Evolutionary conservation across 495 filamentous ascomycete species (phyloP).

Genomic region (Tetracladium setigerum): DNA sequence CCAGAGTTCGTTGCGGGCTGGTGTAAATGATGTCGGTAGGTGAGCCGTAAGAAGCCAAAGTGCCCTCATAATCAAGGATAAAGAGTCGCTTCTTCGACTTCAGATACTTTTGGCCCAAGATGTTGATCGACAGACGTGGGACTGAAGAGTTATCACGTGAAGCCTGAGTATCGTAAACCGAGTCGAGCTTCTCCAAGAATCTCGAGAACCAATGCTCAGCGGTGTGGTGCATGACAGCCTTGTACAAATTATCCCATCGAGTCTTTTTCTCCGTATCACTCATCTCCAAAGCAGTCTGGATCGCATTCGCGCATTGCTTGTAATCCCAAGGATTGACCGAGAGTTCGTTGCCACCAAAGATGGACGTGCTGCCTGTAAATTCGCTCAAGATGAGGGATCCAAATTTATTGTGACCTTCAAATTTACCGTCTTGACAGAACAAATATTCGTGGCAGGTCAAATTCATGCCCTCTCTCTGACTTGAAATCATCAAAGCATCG

Average conservation of each 20-base stretch:
- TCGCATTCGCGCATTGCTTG: slow-evolving; percentile 72
- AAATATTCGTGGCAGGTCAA: slow-evolving; percentile 88
- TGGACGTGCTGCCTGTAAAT: slow-evolving; percentile 82
- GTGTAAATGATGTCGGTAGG: slow-evolving; percentile 73
- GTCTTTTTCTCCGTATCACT: slow-evolving; percentile 57
- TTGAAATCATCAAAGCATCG: slow-evolving; percentile 86
- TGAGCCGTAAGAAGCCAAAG: slow-evolving; percentile 75
- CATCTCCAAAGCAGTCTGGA: slow-evolving; percentile 74
- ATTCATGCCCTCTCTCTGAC: slow-evolving; percentile 93
- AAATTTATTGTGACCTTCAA: slow-evolving; percentile 60
- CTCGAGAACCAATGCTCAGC: slow-evolving; percentile 74
- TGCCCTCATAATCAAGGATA: slow-evolving; percentile 89
- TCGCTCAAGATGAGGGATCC: slow-evolving; percentile 86
- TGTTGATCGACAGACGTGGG: slow-evolving; percentile 64
- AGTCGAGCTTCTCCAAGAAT: slow-evolving; percentile 58
- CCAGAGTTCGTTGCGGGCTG: slow-evolving; percentile 72
- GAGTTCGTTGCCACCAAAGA: slow-evolving; percentile 70
- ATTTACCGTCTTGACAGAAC: slow-evolving; percentile 82
- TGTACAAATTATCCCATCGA: slow-evolving; percentile 67
- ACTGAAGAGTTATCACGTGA: slow-evolving; percentile 76
- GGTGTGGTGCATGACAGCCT: slow-evolving; percentile 70
- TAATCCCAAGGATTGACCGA: slow-evolving; percentile 94
- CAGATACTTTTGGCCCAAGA: slow-evolving; percentile 56
- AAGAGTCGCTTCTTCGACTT: slow-evolving; percentile 62
- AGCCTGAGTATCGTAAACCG: slow-evolving; percentile 74